phyloP scores from a whole-genome alignment of 345 rosid genomes.

The Isatis tinctoria region DNA sequence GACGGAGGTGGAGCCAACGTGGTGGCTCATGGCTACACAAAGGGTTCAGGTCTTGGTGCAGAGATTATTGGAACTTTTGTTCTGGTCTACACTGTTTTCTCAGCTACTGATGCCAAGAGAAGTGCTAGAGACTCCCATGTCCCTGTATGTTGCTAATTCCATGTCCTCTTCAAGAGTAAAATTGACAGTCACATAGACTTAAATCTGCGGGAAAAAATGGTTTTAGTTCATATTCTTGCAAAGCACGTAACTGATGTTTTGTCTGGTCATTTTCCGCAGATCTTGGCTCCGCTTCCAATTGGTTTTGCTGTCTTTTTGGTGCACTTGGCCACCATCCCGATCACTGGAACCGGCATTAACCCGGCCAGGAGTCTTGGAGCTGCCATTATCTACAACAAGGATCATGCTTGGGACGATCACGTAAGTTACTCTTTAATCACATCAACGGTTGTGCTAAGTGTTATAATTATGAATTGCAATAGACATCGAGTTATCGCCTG shows the following conservation, averaged over 20 bases:
- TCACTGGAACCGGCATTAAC: slow-evolving; percentile 70
- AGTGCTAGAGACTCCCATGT: slow-evolving; percentile 79
- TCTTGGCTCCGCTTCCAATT: slow-evolving; percentile 74
- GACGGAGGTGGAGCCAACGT: slow-evolving; percentile 59
- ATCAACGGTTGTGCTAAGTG: not conserved
- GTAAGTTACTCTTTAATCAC: slow-evolving; percentile 23
- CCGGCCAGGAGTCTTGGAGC: slow-evolving; percentile 78
- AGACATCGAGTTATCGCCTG: not conserved
- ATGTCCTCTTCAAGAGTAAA: not conserved
- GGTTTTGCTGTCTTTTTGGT: slow-evolving; percentile 75
- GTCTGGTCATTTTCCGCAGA: slow-evolving; percentile 24
- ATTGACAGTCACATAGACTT: not conserved
- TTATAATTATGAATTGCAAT: not conserved
- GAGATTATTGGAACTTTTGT: slow-evolving; percentile 69
- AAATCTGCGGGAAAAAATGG: not conserved
- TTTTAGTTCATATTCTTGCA: not conserved
- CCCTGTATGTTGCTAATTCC: slow-evolving; percentile 41
- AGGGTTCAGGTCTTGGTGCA: slow-evolving; percentile 71
- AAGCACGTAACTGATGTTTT: not conserved
- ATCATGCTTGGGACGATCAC: slow-evolving; percentile 56
- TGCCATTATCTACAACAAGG: slow-evolving; percentile 53
- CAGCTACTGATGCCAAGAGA: slow-evolving; percentile 78
- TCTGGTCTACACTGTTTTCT: slow-evolving; percentile 68
- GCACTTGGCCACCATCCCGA: slow-evolving; percentile 67
- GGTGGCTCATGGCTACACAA: slow-evolving; percentile 57